Conservation (phyloP, 1,284 basidiomycete genomes). For the Malassezia sp. region DNA sequence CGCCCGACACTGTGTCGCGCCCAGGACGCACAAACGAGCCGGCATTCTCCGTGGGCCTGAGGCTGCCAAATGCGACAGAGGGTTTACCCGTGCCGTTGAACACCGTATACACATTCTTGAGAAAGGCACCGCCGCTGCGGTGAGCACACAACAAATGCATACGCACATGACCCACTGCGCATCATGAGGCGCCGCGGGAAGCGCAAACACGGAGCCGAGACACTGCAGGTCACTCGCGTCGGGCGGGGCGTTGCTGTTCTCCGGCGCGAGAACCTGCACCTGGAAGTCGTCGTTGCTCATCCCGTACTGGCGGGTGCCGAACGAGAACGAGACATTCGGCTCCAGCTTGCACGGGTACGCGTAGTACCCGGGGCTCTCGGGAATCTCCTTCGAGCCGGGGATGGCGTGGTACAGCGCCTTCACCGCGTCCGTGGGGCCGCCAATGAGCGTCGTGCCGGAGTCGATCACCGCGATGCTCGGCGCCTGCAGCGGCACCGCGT, state of each 20-base stretch:
- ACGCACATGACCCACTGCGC: conserved; percentile 41
- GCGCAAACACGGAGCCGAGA: conserved; percentile 30
- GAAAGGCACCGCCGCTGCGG: conserved; percentile 35
- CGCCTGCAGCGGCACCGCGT: conserved; percentile 14
- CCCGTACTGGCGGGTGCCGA: conserved; percentile 25
- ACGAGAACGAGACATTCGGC: conserved; percentile 29
- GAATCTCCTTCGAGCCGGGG: conserved; percentile 18
- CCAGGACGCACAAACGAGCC: too few species aligned
- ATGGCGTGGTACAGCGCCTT: conserved; percentile 28
- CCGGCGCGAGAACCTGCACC: neutral
- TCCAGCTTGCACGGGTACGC: conserved; percentile 26
- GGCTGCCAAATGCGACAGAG: too few species aligned
- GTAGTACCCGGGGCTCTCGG: conserved; percentile 26
- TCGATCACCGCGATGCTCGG: conserved; percentile 32
- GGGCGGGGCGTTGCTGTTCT: conserved; percentile 9
- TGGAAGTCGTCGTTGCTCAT: conserved; percentile 25
- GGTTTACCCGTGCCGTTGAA: conserved; percentile 18
- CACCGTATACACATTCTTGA: conserved; percentile 36
- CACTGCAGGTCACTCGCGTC: conserved; percentile 20
- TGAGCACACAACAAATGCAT: too few species aligned
- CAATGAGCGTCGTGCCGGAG: conserved; percentile 40
- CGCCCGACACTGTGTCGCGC: too few species aligned
- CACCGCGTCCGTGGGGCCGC: conserved; percentile 28
- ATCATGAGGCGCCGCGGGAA: neutral
- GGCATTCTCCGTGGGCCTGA: too few species aligned